Evolutionary conservation across 257 asterid species (phyloP), one percentile per base, ranked within the genome.

Genomic region (Capsicum pubescens): DNA sequence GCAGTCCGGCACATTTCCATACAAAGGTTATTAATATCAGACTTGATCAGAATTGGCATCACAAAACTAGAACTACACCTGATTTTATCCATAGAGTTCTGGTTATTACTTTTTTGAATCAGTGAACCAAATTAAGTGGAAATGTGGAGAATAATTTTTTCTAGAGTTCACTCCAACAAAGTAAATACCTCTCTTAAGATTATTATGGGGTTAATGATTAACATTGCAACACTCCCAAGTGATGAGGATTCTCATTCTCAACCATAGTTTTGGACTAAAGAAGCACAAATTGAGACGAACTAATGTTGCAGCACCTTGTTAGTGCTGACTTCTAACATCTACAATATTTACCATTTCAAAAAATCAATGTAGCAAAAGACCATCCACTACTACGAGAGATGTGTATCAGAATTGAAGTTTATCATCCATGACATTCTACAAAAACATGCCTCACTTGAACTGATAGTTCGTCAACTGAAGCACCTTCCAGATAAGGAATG

Each of bases 211-310:
- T 52, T 26, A 26, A 4, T 56, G 44, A 52, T 76, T 21, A 14
- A 13, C 46, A 52, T 9, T 54, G 50, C 81, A 74, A 32, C 82
- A 77, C 14, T 55, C 48, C 64, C 4, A 54, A 58, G 44, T 77
- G 50, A 77, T 54, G 32, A 54, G 26, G 63, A 54, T 77, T 77
- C 63, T 76, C 81, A 76, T 76, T 76, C 46, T 77, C 82, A 77
- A 54, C 64, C 81, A 77, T 54, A 32, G 26, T 14, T 54, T 77
- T 77, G 32, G 64, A 26, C 64, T 77, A 55, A 77, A 54, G 54
- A 54, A 76, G 81, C 48, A 76, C 60, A 46, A 52, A 77, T 26
- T 9, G 32, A 54, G 44, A 77, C 12, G 17, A 54, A 26, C 26
- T 54, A 44, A 44, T 5, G 17, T 71, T 17, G 58, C 58, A 71